Evolutionary conservation across 169 alveolate species (phyloP).

Genomic region (Plasmodium gaboni): DNA sequence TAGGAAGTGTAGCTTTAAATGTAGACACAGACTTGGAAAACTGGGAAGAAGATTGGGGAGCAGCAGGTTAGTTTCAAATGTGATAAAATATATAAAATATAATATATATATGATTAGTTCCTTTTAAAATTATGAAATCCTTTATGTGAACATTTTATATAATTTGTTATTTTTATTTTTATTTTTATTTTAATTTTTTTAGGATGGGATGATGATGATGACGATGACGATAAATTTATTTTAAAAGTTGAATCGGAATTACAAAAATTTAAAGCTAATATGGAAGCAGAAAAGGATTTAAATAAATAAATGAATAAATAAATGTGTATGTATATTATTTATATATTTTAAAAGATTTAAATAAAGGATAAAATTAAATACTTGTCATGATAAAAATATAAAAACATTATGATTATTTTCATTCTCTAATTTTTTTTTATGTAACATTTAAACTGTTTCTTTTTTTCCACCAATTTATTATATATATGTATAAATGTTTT

Average conservation of each 20-base stretch:
- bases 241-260: conserved; percentile 62
- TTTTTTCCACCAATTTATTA: no score
- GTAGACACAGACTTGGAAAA: conserved; percentile 70
- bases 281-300: conserved; percentile 64
- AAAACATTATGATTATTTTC: no score
- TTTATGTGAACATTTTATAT: neutral
- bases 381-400: no score
- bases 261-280: conserved; percentile 52
- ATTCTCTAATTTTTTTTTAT: no score
- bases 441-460: no score
- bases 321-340: no score
- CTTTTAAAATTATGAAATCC: no score
- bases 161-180: neutral
- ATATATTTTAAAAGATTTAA: no score
- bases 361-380: no score
- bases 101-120: neutral
- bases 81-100: neutral
- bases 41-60: conserved; percentile 78
- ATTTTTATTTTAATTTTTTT: neutral
- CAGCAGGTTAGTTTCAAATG: conserved; percentile 50
- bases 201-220: conserved; percentile 78
- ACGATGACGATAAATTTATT: conserved; percentile 67
- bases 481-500: no score
- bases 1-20: conserved; percentile 65
- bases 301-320: conserved; percentile 14